Conservation (phyloP, 805 yeast species). For the Pichia thaimueangensis region DNA sequence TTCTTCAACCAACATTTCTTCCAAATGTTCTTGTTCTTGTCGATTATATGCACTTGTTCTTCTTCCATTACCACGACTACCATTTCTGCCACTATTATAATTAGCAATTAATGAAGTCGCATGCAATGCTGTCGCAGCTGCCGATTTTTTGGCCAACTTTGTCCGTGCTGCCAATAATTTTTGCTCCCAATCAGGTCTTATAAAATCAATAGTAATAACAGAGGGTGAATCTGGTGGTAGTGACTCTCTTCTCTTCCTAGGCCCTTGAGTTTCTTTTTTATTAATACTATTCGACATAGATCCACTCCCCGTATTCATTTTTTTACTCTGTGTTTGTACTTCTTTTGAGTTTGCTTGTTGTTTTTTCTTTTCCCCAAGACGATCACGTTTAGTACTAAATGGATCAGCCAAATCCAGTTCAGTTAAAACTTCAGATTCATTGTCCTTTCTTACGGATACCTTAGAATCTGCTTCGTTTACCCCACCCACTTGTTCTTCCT, state of each 20-base stretch:
- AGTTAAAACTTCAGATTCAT: not conserved
- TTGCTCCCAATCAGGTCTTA: constrained; percentile 90
- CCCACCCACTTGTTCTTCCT: constrained; percentile 5
- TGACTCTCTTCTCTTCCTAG: constrained; percentile 42
- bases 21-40: constrained; percentile 40
- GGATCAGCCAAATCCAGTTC: constrained; percentile 9
- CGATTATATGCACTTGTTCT: constrained; percentile 15
- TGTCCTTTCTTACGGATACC: too few species aligned
- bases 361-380: not conserved
- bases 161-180: constrained; percentile 66
- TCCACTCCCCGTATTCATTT: not conserved
- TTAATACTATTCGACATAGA: not conserved
- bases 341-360: too few species aligned
- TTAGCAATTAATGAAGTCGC: constrained; percentile 67
- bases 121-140: constrained; percentile 91
- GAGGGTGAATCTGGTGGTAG: constrained; percentile 60
- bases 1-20: constrained; percentile 77
- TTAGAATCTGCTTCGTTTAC: not conserved
- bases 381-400: constrained; percentile 2
- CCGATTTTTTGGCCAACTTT: constrained; percentile 77
- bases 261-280: not conserved
- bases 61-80: constrained; percentile 69
- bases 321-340: too few species aligned
- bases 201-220: constrained; percentile 72
- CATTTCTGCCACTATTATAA: constrained; percentile 25